Percentiles rank a stretch among this genome's conserved stretches.
Conservation (phyloP, 345 rosid species). For the Barbarea vulgaris region DNA sequence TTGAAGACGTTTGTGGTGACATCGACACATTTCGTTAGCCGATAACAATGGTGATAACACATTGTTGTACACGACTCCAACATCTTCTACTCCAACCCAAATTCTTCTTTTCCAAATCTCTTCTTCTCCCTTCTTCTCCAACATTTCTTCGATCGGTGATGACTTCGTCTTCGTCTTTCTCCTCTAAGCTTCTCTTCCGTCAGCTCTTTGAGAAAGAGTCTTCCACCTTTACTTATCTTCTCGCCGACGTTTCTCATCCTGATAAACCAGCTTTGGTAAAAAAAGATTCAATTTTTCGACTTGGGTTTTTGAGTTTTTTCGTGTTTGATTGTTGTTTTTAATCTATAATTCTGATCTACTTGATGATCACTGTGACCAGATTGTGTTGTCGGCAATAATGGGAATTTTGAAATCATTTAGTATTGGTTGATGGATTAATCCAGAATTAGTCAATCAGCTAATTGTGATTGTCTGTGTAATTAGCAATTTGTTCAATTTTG, state of each 20-base stretch:
- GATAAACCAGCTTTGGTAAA: slow-evolving; percentile 87
- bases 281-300: slow-evolving; percentile 7
- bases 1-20: background rate
- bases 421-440: background rate
- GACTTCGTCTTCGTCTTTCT: slow-evolving; percentile 40
- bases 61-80: slow-evolving; percentile 17
- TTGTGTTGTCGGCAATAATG: background rate
- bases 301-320: slow-evolving; percentile 16
- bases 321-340: background rate
- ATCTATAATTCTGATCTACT: background rate
- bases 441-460: background rate
- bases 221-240: slow-evolving; percentile 83
- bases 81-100: slow-evolving; percentile 19
- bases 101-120: background rate
- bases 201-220: slow-evolving; percentile 95
- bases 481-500: background rate
- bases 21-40: slow-evolving; percentile 7
- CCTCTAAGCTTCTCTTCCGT: slow-evolving; percentile 71
- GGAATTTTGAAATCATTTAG: background rate
- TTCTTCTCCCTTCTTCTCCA: slow-evolving; percentile 2
- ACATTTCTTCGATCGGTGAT: slow-evolving; percentile 33
- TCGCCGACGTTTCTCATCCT: slow-evolving; percentile 81
- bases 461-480: background rate
- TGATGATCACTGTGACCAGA: slow-evolving; percentile 4
- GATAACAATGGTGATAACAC: slow-evolving; percentile 15